Conservation (phyloP, 257 asterid genomes). For the Nicotiana tabacum region DNA sequence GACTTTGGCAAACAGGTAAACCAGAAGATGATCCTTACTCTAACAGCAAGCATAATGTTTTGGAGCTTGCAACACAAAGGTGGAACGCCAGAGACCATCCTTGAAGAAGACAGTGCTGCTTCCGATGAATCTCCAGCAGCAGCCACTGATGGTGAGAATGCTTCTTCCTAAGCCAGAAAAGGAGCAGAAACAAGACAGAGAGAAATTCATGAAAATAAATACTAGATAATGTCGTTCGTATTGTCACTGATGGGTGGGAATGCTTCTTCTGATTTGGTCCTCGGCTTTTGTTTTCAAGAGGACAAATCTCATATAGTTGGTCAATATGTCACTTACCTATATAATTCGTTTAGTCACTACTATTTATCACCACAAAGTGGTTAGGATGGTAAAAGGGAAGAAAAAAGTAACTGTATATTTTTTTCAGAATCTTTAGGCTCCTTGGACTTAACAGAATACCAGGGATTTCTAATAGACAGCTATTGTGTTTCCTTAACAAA, state of each 20-base stretch:
- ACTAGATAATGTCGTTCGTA: not conserved
- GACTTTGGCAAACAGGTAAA: slow-evolving; percentile 6
- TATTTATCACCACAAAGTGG: slow-evolving; percentile 4
- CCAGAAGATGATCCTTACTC: slow-evolving; percentile 10
- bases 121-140: not conserved
- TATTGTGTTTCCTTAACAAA: not conserved
- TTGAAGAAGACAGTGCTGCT: slow-evolving; percentile 9
- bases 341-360: not conserved
- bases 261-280: not conserved
- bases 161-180: not conserved
- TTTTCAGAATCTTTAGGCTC: not conserved
- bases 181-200: not conserved
- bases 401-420: not conserved
- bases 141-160: not conserved
- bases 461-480: not conserved
- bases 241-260: not conserved
- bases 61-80: slow-evolving; percentile 13
- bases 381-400: not conserved
- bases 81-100: slow-evolving; percentile 1
- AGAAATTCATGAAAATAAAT: not conserved
- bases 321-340: not conserved
- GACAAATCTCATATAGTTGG: not conserved
- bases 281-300: not conserved
- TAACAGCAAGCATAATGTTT: slow-evolving; percentile 10
- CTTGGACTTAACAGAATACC: not conserved